Evolutionary conservation across 2,329 filamentous ascomycete genomes (phyloP).

Genomic region (Talaromyces amestolkiae): DNA sequence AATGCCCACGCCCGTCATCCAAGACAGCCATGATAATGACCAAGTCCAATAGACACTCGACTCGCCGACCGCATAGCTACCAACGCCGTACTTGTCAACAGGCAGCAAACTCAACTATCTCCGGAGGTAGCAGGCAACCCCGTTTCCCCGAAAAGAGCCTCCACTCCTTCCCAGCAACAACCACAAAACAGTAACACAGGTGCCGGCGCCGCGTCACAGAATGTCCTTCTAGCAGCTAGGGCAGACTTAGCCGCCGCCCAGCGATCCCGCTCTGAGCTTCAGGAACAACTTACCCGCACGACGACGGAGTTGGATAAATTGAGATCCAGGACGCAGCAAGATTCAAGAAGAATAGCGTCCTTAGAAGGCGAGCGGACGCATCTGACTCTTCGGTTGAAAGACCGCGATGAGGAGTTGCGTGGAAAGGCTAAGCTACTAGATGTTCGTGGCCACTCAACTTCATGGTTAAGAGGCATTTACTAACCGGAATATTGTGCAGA

Average conservation of each 20-base stretch:
- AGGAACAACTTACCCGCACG: slow-evolving; percentile 61
- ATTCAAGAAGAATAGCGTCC: slow-evolving; percentile 59
- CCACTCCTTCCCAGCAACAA: slow-evolving; percentile 19
- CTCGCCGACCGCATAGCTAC: slow-evolving; percentile 64
- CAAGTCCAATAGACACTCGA: slow-evolving; percentile 53
- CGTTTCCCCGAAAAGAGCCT: slow-evolving; percentile 29
- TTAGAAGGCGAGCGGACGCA: slow-evolving; percentile 62
- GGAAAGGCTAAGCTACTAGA: slow-evolving; percentile 81
- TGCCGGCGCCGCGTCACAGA: slow-evolving; percentile 21
- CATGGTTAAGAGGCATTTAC: background rate
- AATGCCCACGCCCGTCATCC: background rate
- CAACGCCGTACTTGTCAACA: slow-evolving; percentile 43
- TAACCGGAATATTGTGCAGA: slow-evolving; percentile 40
- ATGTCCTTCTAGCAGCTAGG: slow-evolving; percentile 42
- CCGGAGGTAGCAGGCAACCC: slow-evolving; percentile 29
- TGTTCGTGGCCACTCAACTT: slow-evolving; percentile 43
- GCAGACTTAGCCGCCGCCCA: slow-evolving; percentile 74
- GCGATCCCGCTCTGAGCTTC: slow-evolving; percentile 67
- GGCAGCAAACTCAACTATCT: slow-evolving; percentile 23
- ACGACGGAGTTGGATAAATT: slow-evolving; percentile 64
- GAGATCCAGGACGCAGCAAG: slow-evolving; percentile 59
- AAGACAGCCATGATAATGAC: slow-evolving; percentile 18
- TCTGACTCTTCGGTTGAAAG: slow-evolving; percentile 66
- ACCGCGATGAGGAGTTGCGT: slow-evolving; percentile 79
- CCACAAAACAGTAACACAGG: background rate